Base-by-base conservation (phyloP, 306 rosid genomes). In the Pterocarpus santalinus region DNA sequence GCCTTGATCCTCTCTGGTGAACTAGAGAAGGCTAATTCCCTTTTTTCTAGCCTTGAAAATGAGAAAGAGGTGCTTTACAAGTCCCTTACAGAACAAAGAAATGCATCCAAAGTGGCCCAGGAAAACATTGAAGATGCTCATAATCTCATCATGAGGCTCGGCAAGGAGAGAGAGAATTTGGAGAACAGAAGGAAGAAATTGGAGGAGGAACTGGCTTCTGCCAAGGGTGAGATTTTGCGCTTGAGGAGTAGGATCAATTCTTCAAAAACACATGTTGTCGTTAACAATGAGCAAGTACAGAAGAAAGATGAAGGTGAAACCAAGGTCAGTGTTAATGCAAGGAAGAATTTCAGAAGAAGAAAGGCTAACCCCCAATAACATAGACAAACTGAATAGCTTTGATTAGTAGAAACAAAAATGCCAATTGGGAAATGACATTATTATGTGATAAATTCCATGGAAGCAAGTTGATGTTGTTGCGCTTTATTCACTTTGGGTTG, bases 51-150 rank as follows among this genome's bases (percentile, higher is more conserved):
- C 77, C 93, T 93, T 46, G 97, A 93, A 83, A 89, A 82, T 53
- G 99, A 95, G 83, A 91, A 93, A 84, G 90, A 88, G 83, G 57
- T 83, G 80, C 85, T 93, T 64, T 82, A 85, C 72, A 80, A 77
- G 65, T 84, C 88, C 80, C 89, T 95, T 30, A 80, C 72, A 4
- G 94, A 87, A 81, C 91, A 93, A 85, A 90, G 83, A 81, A 86
- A 81, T 61, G 89, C 83, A 28, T 55, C 82, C 17, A 87, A 77
- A 79, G 97, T 85, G 65, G 98, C 94, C 34, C 87, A 61, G 38
- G 97, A 95, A 73, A 90, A 91, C 88, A 80, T 90, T 73, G 97
- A 93, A 88, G 94, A 93, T 77, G 96, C 92, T n/a, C 99, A 91
- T 65, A 82, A 82, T 73, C 85, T 95, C 75, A 89, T 90, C 85